Evolutionary conservation across 768 basidiomycete genomes (phyloP), one percentile per base, ranked within the genome.

Genomic region (Lyophyllum atratum): DNA sequence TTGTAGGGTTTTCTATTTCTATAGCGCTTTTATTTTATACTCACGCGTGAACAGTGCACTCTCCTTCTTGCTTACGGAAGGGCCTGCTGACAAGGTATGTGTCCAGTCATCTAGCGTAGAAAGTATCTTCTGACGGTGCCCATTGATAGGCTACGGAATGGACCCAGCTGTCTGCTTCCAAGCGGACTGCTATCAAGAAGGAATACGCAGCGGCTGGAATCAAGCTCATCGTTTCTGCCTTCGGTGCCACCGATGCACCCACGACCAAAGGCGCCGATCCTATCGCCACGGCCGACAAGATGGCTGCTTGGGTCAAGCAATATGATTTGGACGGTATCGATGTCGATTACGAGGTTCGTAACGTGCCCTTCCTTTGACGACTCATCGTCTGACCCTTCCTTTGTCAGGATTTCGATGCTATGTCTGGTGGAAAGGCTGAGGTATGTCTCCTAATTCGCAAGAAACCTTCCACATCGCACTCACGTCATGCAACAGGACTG

Each of bases 121-220:
- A 28, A 19, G 33, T 21, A 28, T 11, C 34, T 15, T 44, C 14
- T 39, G 24, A n/a, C 17, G 40, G 37, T 47, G 40, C 28, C 11
- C 31, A 26, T 39, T 12, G 8, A 11, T 64, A 82, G 68, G 82
- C 80, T 6, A 66, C 68, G 49, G 75, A 76, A 56, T 83, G 80
- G 81, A 64, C 74, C 24, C 62, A 63, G 33, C 69, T 84, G 2
- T 66, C 73, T 1, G 70, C 70, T 4, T 59, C 60, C 17, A 66
- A 80, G 31, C 77, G 84, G 26, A 57, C 75, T 12, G 33, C 73
- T 14, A 74, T 80, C 62, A 68, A 82, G 57, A 59, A 76, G 0
- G 74, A 80, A 55, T 86, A 85, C 63, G 73, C 72, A 22, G 74
- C 77, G 0, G 83, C 84, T 6, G 85, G 85, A 19, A 84, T 85